Base-by-base conservation (phyloP, 2,329 filamentous ascomycete species). In the Aspergillus ochraceoroseus region DNA sequence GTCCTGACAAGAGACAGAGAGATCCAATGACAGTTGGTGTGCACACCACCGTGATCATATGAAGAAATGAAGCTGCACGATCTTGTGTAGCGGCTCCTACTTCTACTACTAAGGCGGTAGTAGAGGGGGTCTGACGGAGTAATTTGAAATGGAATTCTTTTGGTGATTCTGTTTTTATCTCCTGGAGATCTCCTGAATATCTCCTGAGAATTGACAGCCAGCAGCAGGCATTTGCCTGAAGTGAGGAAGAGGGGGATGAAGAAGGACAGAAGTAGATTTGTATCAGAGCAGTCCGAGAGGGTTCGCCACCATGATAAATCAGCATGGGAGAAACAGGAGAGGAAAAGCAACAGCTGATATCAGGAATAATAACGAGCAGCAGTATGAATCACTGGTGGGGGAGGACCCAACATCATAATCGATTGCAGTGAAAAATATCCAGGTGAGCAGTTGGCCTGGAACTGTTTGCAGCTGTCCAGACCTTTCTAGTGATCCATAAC, bases 21-120 rank as follows among this genome's bases (percentile, higher is more conserved):
- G 32, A 25, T 25, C 40, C 43, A 50, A 48, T 41, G 22, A 42
- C 39, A 34, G 38, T 36, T 31, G 33, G 11, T 34, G 26, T 26
- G 33, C 12, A 19, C 31, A 34, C 33, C 30, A 33, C 12, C n/a
- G 26, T 34, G 41, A 43, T 51, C 51, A 49, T 48, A 53, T 51
- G 48, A 45, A 48, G 29, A 45, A 45, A 32, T 32, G 37, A 38
- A 42, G 40, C 23, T 40, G 44, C 25, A 33, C 38, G 39, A 51
- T 43, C 47, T 41, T 49, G 47, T 53, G 45, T 49, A 47, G 47
- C 49, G 43, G 29, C 2, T 13, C 11, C 22, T 12, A 9, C 8
- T 36, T n/a, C n/a, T n/a, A n/a, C n/a, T n/a, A n/a, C n/a, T n/a
- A n/a, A n/a, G n/a, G n/a, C n/a, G n/a, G n/a, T n/a, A n/a, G n/a